Evolutionary conservation across 2,329 filamentous ascomycete genomes (phyloP).

Genomic region (Rosellinia necatrix): DNA sequence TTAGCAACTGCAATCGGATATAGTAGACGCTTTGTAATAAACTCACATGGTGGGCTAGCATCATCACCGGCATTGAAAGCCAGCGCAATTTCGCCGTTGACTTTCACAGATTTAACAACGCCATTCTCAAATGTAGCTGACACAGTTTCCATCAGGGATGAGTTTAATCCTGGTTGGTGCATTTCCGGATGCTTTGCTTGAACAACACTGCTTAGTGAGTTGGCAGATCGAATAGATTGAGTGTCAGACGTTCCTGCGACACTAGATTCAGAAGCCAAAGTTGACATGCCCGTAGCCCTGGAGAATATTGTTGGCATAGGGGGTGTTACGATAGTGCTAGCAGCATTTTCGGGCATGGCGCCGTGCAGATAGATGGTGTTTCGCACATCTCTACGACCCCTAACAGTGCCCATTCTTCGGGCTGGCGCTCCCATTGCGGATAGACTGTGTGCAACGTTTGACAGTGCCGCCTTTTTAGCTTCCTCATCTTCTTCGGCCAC

Average conservation of each 20-base stretch:
- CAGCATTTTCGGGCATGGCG: constrained; percentile 37
- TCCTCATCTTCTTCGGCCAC: constrained; percentile 78
- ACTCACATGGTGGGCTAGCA: constrained; percentile 55
- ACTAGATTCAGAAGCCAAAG: constrained; percentile 67
- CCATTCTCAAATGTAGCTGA: constrained; percentile 81
- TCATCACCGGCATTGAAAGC: constrained; percentile 69
- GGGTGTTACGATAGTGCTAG: constrained; percentile 38
- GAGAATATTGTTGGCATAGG: constrained; percentile 46
- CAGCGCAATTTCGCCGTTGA: constrained; percentile 88
- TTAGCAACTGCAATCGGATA: constrained; percentile 24
- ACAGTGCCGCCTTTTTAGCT: constrained; percentile 73
- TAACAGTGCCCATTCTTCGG: constrained; percentile 74
- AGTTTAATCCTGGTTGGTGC: constrained; percentile 77
- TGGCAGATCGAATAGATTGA: constrained; percentile 87
- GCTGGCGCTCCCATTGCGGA: constrained; percentile 66
- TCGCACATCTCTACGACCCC: constrained; percentile 87
- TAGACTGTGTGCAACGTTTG: constrained; percentile 75
- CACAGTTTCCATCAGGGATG: constrained; percentile 91
- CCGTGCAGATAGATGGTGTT: constrained; percentile 84
- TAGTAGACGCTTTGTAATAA: constrained; percentile 25
- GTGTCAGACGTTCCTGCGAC: constrained; percentile 72
- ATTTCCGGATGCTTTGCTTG: constrained; percentile 83
- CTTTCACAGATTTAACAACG: constrained; percentile 69
- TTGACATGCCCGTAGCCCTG: constrained; percentile 54
- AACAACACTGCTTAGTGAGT: constrained; percentile 72